Conservation (phyloP, 306 rosid genomes). For the Vicia sativa region DNA sequence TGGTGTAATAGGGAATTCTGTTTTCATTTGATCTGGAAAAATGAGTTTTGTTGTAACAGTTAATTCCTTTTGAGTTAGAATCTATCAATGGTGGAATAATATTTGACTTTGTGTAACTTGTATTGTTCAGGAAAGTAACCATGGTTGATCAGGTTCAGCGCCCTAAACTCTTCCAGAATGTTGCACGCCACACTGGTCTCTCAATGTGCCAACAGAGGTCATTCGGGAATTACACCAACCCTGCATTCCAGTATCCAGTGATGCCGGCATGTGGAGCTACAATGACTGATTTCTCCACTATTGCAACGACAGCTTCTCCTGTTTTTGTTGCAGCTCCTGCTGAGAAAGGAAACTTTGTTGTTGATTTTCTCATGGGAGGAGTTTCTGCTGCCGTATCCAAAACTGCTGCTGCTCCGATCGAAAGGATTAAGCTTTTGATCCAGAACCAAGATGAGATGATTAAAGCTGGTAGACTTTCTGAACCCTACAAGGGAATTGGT, state of each 20-base stretch:
- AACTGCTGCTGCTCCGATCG: slow-evolving; percentile 90
- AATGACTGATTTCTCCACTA: slow-evolving; percentile 44
- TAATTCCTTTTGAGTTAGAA: slow-evolving; percentile 4
- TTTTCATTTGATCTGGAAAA: neutral
- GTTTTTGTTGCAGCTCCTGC: slow-evolving; percentile 72
- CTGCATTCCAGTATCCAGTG: slow-evolving; percentile 55
- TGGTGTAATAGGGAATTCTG: neutral
- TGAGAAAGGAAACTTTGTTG: slow-evolving; percentile 63
- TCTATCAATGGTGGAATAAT: neutral
- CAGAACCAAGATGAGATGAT: slow-evolving; percentile 93
- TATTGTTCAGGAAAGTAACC: slow-evolving; percentile 37
- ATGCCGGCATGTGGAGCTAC: slow-evolving; percentile 56
- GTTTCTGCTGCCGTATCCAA: slow-evolving; percentile 92
- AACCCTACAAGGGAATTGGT: slow-evolving; percentile 90
- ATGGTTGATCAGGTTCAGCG: slow-evolving; percentile 50
- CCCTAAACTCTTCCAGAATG: slow-evolving; percentile 37
- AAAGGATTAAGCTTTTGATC: slow-evolving; percentile 80
- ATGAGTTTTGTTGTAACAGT: neutral
- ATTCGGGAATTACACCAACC: slow-evolving; percentile 57
- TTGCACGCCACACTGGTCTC: slow-evolving; percentile 36
- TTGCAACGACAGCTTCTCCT: slow-evolving; percentile 59
- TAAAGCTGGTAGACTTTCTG: slow-evolving; percentile 72
- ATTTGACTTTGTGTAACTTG: neutral
- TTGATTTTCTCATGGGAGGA: slow-evolving; percentile 87
- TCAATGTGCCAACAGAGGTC: slow-evolving; percentile 38